phyloP scores from a whole-genome alignment of 176 grass and related monocot species.

The Eleusine coracana region DNA sequence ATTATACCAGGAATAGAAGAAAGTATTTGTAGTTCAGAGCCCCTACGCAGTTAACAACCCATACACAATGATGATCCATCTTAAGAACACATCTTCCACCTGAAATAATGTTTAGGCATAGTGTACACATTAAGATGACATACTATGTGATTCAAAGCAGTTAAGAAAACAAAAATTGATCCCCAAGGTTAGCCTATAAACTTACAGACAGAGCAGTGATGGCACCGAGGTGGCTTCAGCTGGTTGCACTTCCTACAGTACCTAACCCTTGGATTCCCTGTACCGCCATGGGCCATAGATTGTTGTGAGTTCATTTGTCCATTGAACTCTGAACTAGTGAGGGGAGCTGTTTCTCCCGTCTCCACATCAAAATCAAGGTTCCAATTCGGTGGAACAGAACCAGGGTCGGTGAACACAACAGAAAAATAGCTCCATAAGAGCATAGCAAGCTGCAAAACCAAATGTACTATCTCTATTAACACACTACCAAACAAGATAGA shows the following conservation, averaged over 20 bases:
- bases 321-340: conserved; percentile 59
- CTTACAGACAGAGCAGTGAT: conserved; percentile 99
- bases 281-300: conserved; percentile 40
- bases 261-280: conserved; percentile 58
- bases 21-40: conserved; percentile 95
- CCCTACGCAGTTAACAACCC: conserved; percentile 98
- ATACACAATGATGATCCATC: conserved; percentile 99
- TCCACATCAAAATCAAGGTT: conserved; percentile 84
- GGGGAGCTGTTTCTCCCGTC: conserved; percentile 72
- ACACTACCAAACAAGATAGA: neutral
- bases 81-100: conserved; percentile 90
- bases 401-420: conserved; percentile 82
- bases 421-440: conserved; percentile 97
- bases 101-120: conserved; percentile 52
- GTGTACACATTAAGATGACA: neutral
- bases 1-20: conserved; percentile 90
- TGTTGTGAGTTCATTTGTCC: conserved; percentile 64
- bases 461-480: conserved; percentile 11
- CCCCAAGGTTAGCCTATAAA: neutral
- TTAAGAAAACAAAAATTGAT: neutral
- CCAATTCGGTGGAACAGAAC: conserved; percentile 81
- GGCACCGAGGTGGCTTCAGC: conserved; percentile 90
- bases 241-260: conserved; percentile 97
- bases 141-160: neutral
- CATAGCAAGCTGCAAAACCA: conserved; percentile 69